Conservation (phyloP, 345 rosid genomes). For the Eucalyptus sp. region DNA sequence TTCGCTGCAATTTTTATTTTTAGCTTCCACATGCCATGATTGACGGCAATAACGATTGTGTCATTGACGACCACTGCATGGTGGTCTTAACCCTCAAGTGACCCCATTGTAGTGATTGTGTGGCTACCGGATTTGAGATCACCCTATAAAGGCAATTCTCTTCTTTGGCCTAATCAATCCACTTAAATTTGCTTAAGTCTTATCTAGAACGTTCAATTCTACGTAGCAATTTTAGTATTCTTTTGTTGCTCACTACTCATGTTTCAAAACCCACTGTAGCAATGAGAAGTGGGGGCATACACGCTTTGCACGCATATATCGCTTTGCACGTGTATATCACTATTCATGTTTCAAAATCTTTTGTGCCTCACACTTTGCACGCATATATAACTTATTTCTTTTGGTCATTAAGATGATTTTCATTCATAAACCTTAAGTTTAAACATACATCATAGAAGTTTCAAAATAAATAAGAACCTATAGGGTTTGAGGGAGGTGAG, state of each 20-base stretch:
- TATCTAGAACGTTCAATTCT: not conserved
- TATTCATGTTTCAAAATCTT: not conserved
- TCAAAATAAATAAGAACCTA: not conserved
- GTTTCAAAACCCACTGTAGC: not conserved
- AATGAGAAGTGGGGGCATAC: not conserved
- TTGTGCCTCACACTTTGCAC: not conserved
- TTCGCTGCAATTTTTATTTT: not conserved
- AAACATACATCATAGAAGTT: not conserved
- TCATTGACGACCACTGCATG: not conserved
- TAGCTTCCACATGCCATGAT: not conserved
- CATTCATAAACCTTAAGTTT: not conserved
- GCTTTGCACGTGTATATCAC: no score
- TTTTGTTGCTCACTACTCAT: not conserved
- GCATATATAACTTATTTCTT: not conserved
- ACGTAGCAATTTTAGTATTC: not conserved
- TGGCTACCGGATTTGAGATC: not conserved
- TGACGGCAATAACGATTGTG: not conserved
- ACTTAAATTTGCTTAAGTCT: not conserved
- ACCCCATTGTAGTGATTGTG: not conserved
- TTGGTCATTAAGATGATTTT: not conserved
- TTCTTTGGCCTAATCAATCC: not conserved
- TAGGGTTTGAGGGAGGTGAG: not conserved
- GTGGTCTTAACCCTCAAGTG: not conserved
- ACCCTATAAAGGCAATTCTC: not conserved
- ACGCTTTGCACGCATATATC: no score